Base-by-base conservation (phyloP, 2,329 filamentous ascomycete species). In the Paraphoma sp. region DNA sequence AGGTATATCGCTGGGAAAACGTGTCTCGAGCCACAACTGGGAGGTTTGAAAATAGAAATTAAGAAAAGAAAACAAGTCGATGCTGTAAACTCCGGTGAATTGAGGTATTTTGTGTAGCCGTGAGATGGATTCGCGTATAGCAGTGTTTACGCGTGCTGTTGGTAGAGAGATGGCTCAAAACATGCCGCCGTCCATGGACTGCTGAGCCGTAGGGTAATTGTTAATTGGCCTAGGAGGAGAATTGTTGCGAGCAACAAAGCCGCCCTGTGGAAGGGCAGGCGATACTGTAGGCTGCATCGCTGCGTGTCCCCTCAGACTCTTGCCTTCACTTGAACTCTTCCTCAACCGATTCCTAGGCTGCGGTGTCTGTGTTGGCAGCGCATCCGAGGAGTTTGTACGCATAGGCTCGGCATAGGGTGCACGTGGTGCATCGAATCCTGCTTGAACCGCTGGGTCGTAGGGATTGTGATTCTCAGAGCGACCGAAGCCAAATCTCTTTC, bases 301-400 rank as follows among this genome's bases (percentile, higher is more conserved):
- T 38, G 80, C 78, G 45, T 75, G 76, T 6, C 73, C 75, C 49
- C 81, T 78, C 54, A 85, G 68, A 50, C 78, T 81, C 17, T 78
- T 81, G 23, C 81, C 81, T 61, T 84, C 82, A 59, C 81, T 84
- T 6, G 80, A 80, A 11, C 76, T 77, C 67, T 84, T 84, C 52
- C 81, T 77, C 17, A 83, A 64, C 52, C 74, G 68, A 40, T 78
- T 76, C 51, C 78, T 76, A 23, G 75, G 69, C 48, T 73, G 69
- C 12, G 55, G 54, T 10, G 64, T 63, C 14, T 74, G 74, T 49
- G 73, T 78, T 7, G 76, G 66, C 18, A 79, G 73, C 1, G 76
- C 76, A 38, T 82, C 81, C 1, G 79, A 79, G 55, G 78, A 82
- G 45, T 68, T 78, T 51, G 76, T 81, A 29, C 78, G 75, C 14